Percentiles rank a stretch among this genome's conserved stretches.
phyloP scores from a whole-genome alignment of 148 eudicot species.

The Chenopodium berlandieri region DNA sequence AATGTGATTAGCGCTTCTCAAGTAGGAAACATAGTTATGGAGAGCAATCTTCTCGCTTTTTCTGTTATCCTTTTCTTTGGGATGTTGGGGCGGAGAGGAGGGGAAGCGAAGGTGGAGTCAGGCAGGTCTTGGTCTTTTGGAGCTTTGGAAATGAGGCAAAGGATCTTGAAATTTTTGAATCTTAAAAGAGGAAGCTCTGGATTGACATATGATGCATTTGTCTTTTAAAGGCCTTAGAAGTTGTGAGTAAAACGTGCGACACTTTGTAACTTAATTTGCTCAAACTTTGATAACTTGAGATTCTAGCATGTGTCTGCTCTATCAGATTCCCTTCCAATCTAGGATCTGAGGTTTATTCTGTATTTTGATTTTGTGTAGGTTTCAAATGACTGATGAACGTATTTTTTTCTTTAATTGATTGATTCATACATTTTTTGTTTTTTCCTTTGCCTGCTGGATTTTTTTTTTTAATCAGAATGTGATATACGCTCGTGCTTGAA shows the following conservation, averaged over 20 bases:
- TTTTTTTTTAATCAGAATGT: slow-evolving; percentile 54
- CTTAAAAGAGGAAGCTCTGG: background rate
- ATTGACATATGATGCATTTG: background rate
- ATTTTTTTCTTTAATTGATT: background rate
- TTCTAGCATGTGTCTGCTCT: slow-evolving; percentile 6
- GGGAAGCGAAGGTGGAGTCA: background rate
- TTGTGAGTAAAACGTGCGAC: slow-evolving; percentile 3
- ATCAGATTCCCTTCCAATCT: background rate
- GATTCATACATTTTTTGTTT: slow-evolving; percentile 5
- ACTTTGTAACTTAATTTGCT: background rate
- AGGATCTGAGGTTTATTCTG: background rate
- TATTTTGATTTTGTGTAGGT: slow-evolving; percentile 4
- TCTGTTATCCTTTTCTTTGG: background rate
- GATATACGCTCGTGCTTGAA: slow-evolving; percentile 94
- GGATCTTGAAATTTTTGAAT: background rate
- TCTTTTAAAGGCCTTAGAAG: background rate
- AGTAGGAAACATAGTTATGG: background rate
- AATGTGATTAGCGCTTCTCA: background rate
- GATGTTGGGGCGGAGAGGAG: background rate
- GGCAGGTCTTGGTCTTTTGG: background rate
- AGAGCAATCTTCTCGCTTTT: background rate
- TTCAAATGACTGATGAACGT: background rate
- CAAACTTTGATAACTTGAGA: background rate
- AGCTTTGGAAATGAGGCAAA: background rate
- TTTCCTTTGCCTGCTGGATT: background rate